These are phyloP conservation scores for Colletotrichum lini DNA, from an alignment of 2,329 filamentous ascomycete genomes.

Conservation along the genomic window DNA sequence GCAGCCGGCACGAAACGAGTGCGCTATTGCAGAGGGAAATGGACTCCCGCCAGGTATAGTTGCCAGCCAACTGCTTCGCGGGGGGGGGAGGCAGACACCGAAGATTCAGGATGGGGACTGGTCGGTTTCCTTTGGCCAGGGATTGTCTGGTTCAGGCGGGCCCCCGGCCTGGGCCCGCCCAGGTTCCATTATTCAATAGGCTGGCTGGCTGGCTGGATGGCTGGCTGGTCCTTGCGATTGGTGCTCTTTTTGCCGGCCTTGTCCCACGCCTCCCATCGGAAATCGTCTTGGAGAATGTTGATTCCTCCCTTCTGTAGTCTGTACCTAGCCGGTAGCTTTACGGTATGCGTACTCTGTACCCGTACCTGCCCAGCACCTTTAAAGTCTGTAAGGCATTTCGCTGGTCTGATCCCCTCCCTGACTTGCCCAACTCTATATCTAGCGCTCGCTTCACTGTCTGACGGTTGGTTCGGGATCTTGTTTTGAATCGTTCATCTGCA, in stretches of 20 bases:
- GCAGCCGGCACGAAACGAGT: conserved; percentile 24
- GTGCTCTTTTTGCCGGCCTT: conserved; percentile 34
- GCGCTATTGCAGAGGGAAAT: background rate
- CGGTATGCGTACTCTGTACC: conserved; percentile 5
- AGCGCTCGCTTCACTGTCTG: background rate
- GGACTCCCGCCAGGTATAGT: background rate
- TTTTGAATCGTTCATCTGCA: background rate
- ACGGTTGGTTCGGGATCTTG: background rate
- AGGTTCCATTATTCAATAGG: conserved; percentile 2
- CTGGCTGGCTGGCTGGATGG: conserved; percentile 18
- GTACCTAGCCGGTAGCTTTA: conserved; percentile 14
- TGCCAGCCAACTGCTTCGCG: background rate
- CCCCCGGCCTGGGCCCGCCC: conserved; percentile 12
- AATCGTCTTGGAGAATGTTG: background rate
- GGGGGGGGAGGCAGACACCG: background rate
- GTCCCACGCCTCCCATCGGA: conserved; percentile 22
- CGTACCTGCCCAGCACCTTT: background rate
- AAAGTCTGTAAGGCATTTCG: conserved; percentile 1
- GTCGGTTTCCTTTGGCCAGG: conserved; percentile 20
- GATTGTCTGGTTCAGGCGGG: conserved; percentile 34
- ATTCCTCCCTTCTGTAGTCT: background rate
- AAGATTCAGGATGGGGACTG: conserved; percentile 1
- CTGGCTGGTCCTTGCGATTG: conserved; percentile 25
- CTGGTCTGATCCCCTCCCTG: conserved; percentile 6
- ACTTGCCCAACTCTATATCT: conserved; percentile 30